Conservation (phyloP, 345 rosid genomes). For the Hibiscus mutabilis region DNA sequence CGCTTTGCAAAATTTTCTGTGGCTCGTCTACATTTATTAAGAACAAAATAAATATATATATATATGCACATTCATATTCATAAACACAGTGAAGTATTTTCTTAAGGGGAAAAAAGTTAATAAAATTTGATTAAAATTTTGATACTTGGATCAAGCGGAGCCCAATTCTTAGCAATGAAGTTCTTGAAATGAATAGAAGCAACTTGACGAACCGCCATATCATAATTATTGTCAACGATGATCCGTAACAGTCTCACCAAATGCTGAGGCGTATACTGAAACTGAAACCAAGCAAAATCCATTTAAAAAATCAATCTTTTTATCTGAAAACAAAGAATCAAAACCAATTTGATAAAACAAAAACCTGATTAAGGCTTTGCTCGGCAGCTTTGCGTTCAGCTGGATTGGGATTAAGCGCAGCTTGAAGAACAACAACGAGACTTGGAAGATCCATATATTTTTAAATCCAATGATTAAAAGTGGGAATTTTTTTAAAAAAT, state of each 20-base stretch:
- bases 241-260: constrained; percentile 88
- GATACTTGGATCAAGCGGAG: constrained; percentile 58
- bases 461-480: background rate
- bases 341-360: background rate
- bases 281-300: constrained; percentile 32
- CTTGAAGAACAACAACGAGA: constrained; percentile 66
- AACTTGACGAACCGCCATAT: constrained; percentile 88
- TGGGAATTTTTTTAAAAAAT: background rate
- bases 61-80: background rate
- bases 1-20: constrained; percentile 51
- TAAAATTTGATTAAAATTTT: background rate
- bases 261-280: constrained; percentile 89
- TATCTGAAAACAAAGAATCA: background rate
- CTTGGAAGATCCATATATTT: constrained; percentile 75
- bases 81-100: background rate
- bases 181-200: constrained; percentile 98
- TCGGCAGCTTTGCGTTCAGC: constrained; percentile 95
- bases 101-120: background rate
- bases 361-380: constrained; percentile 76
- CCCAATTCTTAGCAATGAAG: constrained; percentile 90
- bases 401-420: constrained; percentile 80
- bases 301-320: background rate
- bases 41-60: background rate
- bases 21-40: constrained; percentile 58
- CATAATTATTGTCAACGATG: constrained; percentile 73